phyloP scores from a whole-genome alignment of 1,284 basidiomycete species.

The Mycena sp. region DNA sequence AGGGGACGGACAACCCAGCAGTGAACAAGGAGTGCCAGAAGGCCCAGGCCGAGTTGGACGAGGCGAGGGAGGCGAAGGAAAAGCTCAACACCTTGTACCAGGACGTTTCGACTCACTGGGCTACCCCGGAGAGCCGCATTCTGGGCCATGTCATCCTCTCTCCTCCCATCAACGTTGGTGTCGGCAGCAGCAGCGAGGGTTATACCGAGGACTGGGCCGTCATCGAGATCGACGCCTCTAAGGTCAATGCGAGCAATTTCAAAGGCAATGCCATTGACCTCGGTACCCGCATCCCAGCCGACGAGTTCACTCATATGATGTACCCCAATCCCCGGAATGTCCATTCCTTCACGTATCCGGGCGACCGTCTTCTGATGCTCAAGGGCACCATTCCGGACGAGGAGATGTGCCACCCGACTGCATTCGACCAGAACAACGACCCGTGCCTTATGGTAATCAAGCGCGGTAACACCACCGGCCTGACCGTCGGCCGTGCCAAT shows the following conservation, averaged over 20 bases:
- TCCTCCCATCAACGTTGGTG: constrained; percentile 37
- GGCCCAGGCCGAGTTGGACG: neutral
- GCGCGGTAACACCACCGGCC: constrained; percentile 39
- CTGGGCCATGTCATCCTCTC: constrained; percentile 42
- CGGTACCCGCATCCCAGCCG: constrained; percentile 35
- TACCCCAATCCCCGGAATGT: constrained; percentile 24
- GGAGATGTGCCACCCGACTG: constrained; percentile 36
- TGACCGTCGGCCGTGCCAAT: constrained; percentile 41
- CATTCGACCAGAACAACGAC: constrained; percentile 36
- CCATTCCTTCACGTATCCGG: constrained; percentile 36
- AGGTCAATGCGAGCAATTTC: constrained; percentile 36
- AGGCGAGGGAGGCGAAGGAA: neutral
- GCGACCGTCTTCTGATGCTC: constrained; percentile 39
- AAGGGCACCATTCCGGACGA: constrained; percentile 31
- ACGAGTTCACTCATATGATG: constrained; percentile 33
- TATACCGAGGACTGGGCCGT: constrained; percentile 41
- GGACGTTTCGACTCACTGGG: constrained; percentile 34
- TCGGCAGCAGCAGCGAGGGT: constrained; percentile 20
- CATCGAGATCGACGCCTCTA: constrained; percentile 39
- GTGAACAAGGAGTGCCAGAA: neutral
- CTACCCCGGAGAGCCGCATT: constrained; percentile 31
- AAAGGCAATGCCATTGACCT: constrained; percentile 33
- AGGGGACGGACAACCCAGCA: neutral
- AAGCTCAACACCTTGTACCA: neutral
- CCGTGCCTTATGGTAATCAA: constrained; percentile 45